Evolutionary conservation across 129 eudicot genomes (phyloP).

Genomic region (Solidago caesia): DNA sequence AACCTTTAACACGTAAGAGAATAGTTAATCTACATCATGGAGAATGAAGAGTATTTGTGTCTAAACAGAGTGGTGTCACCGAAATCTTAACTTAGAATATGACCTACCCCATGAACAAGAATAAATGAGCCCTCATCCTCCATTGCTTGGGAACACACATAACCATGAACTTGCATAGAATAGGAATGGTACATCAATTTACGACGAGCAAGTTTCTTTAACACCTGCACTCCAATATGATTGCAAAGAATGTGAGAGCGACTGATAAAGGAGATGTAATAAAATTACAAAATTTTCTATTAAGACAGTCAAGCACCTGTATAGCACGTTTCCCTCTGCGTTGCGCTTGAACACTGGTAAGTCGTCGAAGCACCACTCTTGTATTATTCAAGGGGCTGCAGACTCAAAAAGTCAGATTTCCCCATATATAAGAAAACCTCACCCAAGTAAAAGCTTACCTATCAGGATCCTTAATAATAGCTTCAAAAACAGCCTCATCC

Average conservation of each 20-base stretch:
- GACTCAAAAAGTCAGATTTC: slow-evolving; percentile 27
- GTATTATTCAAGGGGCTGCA: slow-evolving; percentile 83
- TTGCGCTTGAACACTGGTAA: slow-evolving; percentile 81
- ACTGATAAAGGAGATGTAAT: neutral
- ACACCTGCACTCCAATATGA: slow-evolving; percentile 50
- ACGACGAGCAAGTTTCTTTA: slow-evolving; percentile 77
- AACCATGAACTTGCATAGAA: slow-evolving; percentile 98
- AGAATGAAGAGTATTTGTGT: slow-evolving; percentile 22
- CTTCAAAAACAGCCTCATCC: slow-evolving; percentile 89
- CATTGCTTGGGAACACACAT: slow-evolving; percentile 53
- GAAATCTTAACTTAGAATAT: slow-evolving; percentile 7
- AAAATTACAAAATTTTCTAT: slow-evolving; percentile 1
- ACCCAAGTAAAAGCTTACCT: slow-evolving; percentile 50
- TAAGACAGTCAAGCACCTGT: slow-evolving; percentile 50
- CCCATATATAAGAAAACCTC: slow-evolving; percentile 11
- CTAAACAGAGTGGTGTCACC: neutral
- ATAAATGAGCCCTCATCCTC: slow-evolving; percentile 66
- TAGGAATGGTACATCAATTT: slow-evolving; percentile 83
- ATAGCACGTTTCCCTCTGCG: slow-evolving; percentile 98
- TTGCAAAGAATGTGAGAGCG: slow-evolving; percentile 2
- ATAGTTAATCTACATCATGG: slow-evolving; percentile 7
- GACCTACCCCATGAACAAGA: slow-evolving; percentile 93
- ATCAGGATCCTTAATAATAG: slow-evolving; percentile 56
- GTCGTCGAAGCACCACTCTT: slow-evolving; percentile 83
- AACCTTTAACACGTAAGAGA: neutral